A percentile compares a stretch with the other conserved stretches of the same genome.
Conservation (phyloP, 495 filamentous ascomycete species). For the Xylaria longipes region DNA sequence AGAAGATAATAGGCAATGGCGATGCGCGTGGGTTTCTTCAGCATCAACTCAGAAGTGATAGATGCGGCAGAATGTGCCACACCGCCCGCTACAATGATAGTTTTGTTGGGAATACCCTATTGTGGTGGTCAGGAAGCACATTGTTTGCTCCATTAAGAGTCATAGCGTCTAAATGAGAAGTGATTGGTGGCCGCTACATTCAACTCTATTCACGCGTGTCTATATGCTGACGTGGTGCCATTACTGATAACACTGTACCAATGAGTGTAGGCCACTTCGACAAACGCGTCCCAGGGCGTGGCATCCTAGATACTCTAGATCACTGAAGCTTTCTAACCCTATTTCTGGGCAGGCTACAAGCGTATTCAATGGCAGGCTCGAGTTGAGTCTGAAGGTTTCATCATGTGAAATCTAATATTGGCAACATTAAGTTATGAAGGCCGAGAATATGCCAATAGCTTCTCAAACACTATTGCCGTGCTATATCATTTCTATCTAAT, state of each 20-base stretch:
- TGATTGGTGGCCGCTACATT: neutral
- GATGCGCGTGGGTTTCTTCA: neutral
- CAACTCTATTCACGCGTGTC: neutral
- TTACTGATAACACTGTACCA: neutral
- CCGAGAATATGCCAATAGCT: neutral
- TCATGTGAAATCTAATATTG: neutral
- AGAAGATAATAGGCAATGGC: neutral
- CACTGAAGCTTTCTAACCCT: neutral
- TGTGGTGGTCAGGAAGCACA: neutral
- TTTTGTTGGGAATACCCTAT: neutral
- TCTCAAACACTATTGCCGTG: neutral
- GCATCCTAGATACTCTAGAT: neutral
- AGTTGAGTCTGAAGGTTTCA: neutral
- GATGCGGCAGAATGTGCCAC: neutral
- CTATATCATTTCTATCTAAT: neutral
- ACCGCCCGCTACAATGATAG: neutral
- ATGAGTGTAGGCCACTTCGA: neutral
- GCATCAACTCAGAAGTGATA: neutral
- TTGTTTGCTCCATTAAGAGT: neutral
- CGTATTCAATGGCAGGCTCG: neutral
- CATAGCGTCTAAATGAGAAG: neutral
- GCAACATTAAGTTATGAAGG: no score
- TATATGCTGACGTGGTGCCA: neutral
- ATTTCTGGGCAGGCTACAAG: neutral
- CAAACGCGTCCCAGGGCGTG: neutral